Base-by-base conservation (phyloP, 192 early-diverging fungal genomes). In the Coemansia guatemalensis region DNA sequence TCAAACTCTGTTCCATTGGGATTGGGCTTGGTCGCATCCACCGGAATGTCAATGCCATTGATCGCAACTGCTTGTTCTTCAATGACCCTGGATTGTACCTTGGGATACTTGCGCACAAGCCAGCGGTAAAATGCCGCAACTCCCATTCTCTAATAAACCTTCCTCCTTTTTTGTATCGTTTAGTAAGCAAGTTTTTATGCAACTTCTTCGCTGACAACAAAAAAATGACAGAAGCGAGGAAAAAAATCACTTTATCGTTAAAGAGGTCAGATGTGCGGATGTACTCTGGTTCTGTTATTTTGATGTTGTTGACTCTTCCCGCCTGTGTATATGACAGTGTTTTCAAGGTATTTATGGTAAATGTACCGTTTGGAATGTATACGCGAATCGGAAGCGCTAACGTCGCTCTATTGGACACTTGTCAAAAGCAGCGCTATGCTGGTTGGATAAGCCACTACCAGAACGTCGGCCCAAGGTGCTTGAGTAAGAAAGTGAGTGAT, bases 1-100 rank as follows among this genome's bases (percentile, higher is more conserved):
- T 98, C 96, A 66, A 93, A 92, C 68, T 95, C 93, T 12, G 86
- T 83, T 20, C 89, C 89, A 65, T 96, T 99, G 4, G 94, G 96
- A 73, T 96, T 96, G 21, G 92, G 90, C 58, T 89, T 83, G 18
- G 91, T 89, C 24, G 87, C 84, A 71, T 99, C 95, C 17, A 96
- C 89, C 7, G 94, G 93, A 5, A 97, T 80, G 20, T 75, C 71
- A 5, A 88, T 67, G 22, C 92, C 95, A 64, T 97, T 88, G 60
- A 94, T 63, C 0, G 9, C 48, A 0, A 52, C 54, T 14, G 88
- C 76, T 22, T 83, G 70, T 51, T 96, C 93, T 63, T 96, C 95
- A 23, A 87, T 72, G 2, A 92, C 91, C 51, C 76, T 65, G 41
- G 75, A 83, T 21, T 85, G 83, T 29, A 90, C 86, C 75, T 88